Conservation (phyloP, 2,329 filamentous ascomycete genomes). For the Trichoderma hamatum region DNA sequence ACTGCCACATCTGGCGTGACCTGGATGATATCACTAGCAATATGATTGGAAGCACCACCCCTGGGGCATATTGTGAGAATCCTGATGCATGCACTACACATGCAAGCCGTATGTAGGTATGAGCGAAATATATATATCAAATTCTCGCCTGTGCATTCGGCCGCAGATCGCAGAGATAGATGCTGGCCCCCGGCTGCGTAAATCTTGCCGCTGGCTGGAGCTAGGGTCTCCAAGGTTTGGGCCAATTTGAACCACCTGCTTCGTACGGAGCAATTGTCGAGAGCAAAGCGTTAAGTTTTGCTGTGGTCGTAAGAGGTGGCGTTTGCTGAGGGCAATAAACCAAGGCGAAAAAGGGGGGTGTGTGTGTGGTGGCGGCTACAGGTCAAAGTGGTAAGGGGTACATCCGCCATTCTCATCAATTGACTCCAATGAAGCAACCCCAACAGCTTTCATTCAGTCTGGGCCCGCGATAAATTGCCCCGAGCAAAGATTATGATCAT, state of each 20-base stretch:
- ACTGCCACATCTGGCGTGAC: slow-evolving; percentile 25
- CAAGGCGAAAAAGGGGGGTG: slow-evolving; percentile 12
- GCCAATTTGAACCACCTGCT: slow-evolving; percentile 1
- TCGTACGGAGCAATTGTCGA: background rate
- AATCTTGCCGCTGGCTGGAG: slow-evolving; percentile 18
- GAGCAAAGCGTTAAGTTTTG: background rate
- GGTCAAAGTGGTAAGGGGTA: slow-evolving; percentile 17
- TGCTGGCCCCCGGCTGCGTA: slow-evolving; percentile 9
- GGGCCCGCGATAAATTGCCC: background rate
- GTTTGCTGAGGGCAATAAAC: slow-evolving; percentile 2
- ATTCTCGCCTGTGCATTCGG: slow-evolving; percentile 10
- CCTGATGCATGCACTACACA: slow-evolving; percentile 23
- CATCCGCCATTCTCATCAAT: slow-evolving; percentile 19
- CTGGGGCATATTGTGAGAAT: slow-evolving; percentile 15
- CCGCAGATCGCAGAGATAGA: slow-evolving; percentile 17
- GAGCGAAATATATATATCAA: slow-evolving; percentile 25
- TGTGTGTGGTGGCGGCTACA: slow-evolving; percentile 12
- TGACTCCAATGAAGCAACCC: background rate
- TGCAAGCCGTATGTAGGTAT: slow-evolving; percentile 21
- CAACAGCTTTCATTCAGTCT: background rate
- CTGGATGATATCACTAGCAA: slow-evolving; percentile 23
- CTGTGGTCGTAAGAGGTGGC: background rate
- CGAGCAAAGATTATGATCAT: slow-evolving; percentile 1
- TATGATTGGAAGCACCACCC: slow-evolving; percentile 25
- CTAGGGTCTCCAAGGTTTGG: slow-evolving; percentile 7